Base-by-base conservation (phyloP, 176 grass and related monocot species). In the Avena eriantha region DNA sequence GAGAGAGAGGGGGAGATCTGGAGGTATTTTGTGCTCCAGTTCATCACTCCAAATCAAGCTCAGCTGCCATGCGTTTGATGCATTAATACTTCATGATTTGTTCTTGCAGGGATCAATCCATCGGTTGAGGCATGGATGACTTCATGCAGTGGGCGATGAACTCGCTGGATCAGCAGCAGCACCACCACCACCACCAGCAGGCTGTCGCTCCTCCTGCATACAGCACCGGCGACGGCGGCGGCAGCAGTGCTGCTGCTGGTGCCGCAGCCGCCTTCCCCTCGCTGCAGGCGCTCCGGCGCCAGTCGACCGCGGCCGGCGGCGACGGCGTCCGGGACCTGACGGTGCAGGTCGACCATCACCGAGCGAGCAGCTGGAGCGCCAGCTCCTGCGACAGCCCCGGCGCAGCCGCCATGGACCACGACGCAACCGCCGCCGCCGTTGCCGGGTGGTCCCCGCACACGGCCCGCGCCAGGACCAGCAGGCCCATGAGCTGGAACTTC, bases 141-240 rank as follows among this genome's bases (percentile, higher is more conserved):
- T 88, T 92, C 72, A 84, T 92, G 33, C 86, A 88, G 73, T 92
- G 90, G 90, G 90, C 90, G 6, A 85, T 92, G 78, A 65, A 88
- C 82, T 81, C 80, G 10, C 82, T 88, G 31, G 59, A 85, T 29
- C 82, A 85, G 13, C 87, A 87, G 10, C 82, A 79, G 33, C 74
- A 73, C 11, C 21, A 70, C 0, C 12, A 46, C 43, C 14, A 10
- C 31, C 47, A 53, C 50, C 50, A 56, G 17, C 50, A 56, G 17
- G 41, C 81, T 66, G 23, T 53, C n/a, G 54, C 21, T 57, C 29
- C 55, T 34, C 55, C 41, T 0, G 4, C 24, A 4, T 82, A 88
- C 78, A 34, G 53, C 66, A 39, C 33, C 67, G 39, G 35, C 9
- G 67, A 73, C 6, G 76, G 43, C 21, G 11, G 8, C 1, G 89